phyloP scores from a whole-genome alignment of 2,329 filamentous ascomycete genomes.

The Alternaria burnsii region DNA sequence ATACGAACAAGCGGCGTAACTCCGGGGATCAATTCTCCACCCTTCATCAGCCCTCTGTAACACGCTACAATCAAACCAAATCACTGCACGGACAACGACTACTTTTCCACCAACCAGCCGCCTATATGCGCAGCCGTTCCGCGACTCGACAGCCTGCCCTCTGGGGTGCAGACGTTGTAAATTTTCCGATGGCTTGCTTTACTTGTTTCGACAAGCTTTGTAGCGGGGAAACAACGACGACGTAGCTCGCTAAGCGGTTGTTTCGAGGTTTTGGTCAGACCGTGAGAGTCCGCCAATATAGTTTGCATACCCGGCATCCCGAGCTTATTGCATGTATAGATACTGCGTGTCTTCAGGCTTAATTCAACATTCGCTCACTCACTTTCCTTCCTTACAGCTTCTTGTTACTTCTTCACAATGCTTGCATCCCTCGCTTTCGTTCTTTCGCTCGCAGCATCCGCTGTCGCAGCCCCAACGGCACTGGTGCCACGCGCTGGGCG shows the following conservation, averaged over 20 bases:
- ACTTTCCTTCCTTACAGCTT: not conserved
- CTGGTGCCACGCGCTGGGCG: slow-evolving; percentile 42
- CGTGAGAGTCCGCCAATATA: slow-evolving; percentile 1
- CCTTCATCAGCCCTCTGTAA: slow-evolving; percentile 29
- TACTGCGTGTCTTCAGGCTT: not conserved
- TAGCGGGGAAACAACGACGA: slow-evolving; percentile 1
- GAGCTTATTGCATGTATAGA: slow-evolving; percentile 3
- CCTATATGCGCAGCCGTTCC: not conserved
- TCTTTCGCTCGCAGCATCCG: slow-evolving; percentile 30
- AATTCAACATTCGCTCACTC: not conserved
- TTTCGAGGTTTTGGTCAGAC: not conserved
- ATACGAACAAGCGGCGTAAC: not conserved
- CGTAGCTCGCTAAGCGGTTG: not conserved
- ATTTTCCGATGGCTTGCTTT: slow-evolving; percentile 17
- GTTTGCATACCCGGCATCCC: not conserved
- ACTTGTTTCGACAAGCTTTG: slow-evolving; percentile 3
- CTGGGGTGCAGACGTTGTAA: slow-evolving; percentile 13
- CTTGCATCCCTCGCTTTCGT: slow-evolving; percentile 27
- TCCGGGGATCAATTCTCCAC: slow-evolving; percentile 17
- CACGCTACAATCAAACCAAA: slow-evolving; percentile 18
- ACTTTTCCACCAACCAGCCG: slow-evolving; percentile 23
- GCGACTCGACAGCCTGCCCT: slow-evolving; percentile 8
- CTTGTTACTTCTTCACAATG: slow-evolving; percentile 21
- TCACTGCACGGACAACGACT: not conserved
- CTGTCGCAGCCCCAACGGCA: slow-evolving; percentile 31